Percentiles rank a stretch among this genome's conserved stretches.
phyloP scores from a whole-genome alignment of 495 filamentous ascomycete genomes.

The Xylaria acuta region DNA sequence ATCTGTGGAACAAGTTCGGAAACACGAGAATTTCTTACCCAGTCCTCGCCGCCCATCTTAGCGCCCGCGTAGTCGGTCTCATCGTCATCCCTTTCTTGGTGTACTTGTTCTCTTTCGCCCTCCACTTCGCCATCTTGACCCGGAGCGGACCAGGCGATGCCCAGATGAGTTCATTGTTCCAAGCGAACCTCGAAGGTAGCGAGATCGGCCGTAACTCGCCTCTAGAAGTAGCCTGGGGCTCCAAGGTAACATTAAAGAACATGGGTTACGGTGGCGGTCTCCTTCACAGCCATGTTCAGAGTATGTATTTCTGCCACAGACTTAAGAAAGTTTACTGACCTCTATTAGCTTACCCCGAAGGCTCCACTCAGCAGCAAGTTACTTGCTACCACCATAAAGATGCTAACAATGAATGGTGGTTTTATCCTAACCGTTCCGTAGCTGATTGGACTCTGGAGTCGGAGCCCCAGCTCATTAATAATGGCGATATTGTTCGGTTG shows the following conservation, averaged over 20 bases:
- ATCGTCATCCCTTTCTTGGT: conserved; percentile 86
- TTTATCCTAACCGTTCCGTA: conserved; percentile 86
- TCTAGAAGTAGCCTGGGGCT: conserved; percentile 87
- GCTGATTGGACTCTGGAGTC: conserved; percentile 73
- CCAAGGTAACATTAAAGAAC: conserved; percentile 93
- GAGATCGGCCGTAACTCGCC: conserved; percentile 94
- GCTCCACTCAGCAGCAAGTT: conserved; percentile 92
- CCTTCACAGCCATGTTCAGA: conserved; percentile 95
- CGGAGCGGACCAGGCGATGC: conserved; percentile 97
- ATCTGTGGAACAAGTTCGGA: conserved; percentile 98
- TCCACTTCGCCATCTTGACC: conserved; percentile 91
- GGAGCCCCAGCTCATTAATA: conserved; percentile 69
- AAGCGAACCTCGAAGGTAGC: conserved; percentile 91
- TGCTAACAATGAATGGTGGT: conserved; percentile 99
- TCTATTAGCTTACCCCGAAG: conserved; percentile 80
- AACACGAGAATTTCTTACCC: conserved; percentile 88
- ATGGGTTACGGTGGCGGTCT: conserved; percentile 99
- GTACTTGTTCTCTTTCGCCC: conserved; percentile 92
- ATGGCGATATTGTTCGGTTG: conserved; percentile 81
- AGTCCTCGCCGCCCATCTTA: conserved; percentile 77
- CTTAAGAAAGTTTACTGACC: conserved; percentile 23
- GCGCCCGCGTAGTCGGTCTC: conserved; percentile 81
- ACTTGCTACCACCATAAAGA: conserved; percentile 99
- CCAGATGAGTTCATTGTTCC: conserved; percentile 99
- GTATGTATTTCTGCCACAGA: conserved; percentile 30